Conservation (phyloP, 2,329 filamentous ascomycete species). For the Madurella fahalii region DNA sequence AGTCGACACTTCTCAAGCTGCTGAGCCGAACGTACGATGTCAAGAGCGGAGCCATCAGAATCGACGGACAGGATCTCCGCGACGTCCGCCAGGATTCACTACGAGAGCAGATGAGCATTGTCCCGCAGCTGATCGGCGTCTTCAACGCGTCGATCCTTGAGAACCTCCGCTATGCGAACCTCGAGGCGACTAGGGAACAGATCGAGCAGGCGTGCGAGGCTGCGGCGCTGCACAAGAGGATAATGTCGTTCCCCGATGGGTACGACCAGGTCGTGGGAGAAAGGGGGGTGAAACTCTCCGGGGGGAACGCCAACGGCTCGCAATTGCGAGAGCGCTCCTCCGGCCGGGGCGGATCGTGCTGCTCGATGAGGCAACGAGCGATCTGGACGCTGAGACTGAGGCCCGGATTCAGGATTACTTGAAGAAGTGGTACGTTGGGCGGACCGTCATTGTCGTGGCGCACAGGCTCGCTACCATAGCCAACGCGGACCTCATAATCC, state of each 20-base stretch:
- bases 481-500: constrained; percentile 5
- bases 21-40: constrained; percentile 60
- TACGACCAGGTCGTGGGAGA: constrained; percentile 47
- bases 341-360: constrained; percentile 2
- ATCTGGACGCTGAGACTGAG: constrained; percentile 12
- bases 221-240: constrained; percentile 62
- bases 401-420: constrained; percentile 9
- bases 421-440: background rate
- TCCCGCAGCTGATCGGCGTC: constrained; percentile 60
- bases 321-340: constrained; percentile 12
- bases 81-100: constrained; percentile 55
- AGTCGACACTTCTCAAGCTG: constrained; percentile 59
- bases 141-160: constrained; percentile 63
- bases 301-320: constrained; percentile 11
- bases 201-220: constrained; percentile 57
- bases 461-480: constrained; percentile 38
- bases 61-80: constrained; percentile 58
- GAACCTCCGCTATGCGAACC: constrained; percentile 60
- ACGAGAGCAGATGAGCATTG: constrained; percentile 56
- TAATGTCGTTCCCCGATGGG: constrained; percentile 52
- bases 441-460: constrained; percentile 9
- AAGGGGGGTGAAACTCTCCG: constrained; percentile 40
- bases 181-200: constrained; percentile 57
- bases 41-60: constrained; percentile 47
- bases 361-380: constrained; percentile 15